Base-by-base conservation (phyloP, 768 basidiomycete genomes). In the Lactarius pseudohatsudake region DNA sequence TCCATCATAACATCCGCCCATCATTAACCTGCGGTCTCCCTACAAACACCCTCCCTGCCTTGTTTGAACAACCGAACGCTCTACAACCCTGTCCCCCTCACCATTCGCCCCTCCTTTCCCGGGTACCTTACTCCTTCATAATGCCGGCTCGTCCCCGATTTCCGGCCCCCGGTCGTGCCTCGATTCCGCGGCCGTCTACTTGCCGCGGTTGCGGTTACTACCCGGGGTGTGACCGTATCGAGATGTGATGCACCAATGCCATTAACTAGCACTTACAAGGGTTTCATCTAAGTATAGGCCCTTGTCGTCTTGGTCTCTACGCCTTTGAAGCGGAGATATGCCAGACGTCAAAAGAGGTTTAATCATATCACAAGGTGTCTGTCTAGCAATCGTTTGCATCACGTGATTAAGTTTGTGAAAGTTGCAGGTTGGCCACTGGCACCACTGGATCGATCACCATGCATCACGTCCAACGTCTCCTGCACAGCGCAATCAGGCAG, bases 151-250 rank as follows among this genome's bases (percentile, higher is more conserved):
- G 22, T 54, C 38, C 50, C 53, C 61, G 38, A 47, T 62, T 26
- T 28, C 64, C 50, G 64, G 26, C 45, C 38, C 36, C 43, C 57
- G 50, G 38, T 63, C 40, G 11, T 56, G 26, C 41, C 66, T 64
- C 62, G 41, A 64, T 38, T 64, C 66, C 66, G 58, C 66, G 66
- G 66, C 62, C 53, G 57, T 30, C n/a, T 20, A 26, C 32, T n/a
- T 54, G 40, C 54, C 62, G 41, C 66, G 66, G 61, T 63, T 55
- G 32, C 66, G 66, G 54, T 53, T 43, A 40, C 57, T 56, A 54
- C 40, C 28, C 50, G 56, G 13, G 22, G 45, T 41, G 60, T 65
- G 50, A 59, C 64, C 58, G 50, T 61, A 61, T 61, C 53, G 64
- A 61, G 59, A 61, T 61, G 34, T 28, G 58, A 65, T 60, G 20